phyloP scores from a whole-genome alignment of 2,329 filamentous ascomycete genomes.

The Xylariaceae sp. region DNA sequence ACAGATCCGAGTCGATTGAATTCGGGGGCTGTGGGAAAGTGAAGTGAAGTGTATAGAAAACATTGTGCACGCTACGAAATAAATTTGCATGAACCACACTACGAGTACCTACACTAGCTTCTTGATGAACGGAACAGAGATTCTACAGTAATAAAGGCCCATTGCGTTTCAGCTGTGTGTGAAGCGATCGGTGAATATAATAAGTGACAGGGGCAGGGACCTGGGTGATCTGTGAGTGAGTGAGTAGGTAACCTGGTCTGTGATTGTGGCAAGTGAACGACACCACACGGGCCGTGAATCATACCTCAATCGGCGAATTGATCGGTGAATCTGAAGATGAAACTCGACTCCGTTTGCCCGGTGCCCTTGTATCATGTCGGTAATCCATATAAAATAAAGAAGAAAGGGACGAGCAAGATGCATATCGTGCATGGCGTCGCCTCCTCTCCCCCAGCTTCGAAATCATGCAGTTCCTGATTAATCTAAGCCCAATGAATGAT shows the following conservation, averaged over 20 bases:
- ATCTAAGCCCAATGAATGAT: not conserved
- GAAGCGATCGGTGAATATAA: no score
- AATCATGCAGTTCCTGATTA: not conserved
- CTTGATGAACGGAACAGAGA: no score
- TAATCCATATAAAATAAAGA: not conserved
- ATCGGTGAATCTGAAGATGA: not conserved
- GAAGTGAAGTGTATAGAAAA: constrained; percentile 29
- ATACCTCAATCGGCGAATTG: not conserved
- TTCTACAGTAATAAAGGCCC: no score
- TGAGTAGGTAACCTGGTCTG: no score
- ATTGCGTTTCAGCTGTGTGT: no score
- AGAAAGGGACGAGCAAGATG: not conserved
- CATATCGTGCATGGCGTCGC: not conserved
- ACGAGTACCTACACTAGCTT: not conserved
- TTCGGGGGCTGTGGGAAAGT: constrained; percentile 18
- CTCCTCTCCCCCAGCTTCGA: no score
- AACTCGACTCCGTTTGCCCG: not conserved
- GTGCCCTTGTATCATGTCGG: no score
- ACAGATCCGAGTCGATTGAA: constrained; percentile 20
- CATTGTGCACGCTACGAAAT: constrained; percentile 14
- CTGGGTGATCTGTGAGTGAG: no score
- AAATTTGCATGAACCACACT: constrained; percentile 26
- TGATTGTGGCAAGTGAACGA: no score
- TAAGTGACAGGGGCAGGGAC: no score
- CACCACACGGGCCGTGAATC: no score